Evolutionary conservation across 208 protist species (phyloP), one percentile per base, ranked within the genome.

Genomic region (Sergeia podlipaevii): DNA sequence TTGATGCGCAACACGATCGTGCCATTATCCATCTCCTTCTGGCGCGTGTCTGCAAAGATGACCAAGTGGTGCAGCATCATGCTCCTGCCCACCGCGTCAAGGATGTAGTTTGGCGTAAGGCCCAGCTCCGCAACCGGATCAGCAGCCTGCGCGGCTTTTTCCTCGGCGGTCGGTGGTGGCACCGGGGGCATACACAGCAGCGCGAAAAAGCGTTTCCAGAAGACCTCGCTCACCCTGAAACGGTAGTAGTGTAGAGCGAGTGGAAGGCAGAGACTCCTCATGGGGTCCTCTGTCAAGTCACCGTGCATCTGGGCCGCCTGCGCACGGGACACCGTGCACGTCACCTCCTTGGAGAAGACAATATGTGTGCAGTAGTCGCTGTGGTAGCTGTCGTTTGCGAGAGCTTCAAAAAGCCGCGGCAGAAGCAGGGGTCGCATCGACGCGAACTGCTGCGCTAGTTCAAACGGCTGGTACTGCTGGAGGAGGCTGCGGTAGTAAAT

Each of bases 21-120:
- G 11, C 80, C 80, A 32, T 29, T 73, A 48, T 66, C 68, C 43
- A 92, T 89, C 49, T 93, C 78, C 29, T 73, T 64, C 29, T 80
- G 57, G 2, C 80, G 80, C 43, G 60, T 74, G 41, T 89, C 85
- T 11, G 79, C 70, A 48, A 76, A 74, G 36, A 73, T 36, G 23
- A 88, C 55, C 32, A 93, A 65, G 57, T 93, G 85, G 53, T 93
- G 85, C 45, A 93, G 73, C 69, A 93, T 41, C 73, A 93, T 88
- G 38, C 79, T 85, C 26, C 85, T 77, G n/a, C 81, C 85, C 26
- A 93, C 70, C 18, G 85, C 85, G 52, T 93, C 85, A 37, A 89
- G 62, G 21, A 92, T 71, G 70, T 92, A 64, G 38, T 72, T 79
- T 13, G 85, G 85, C 10, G 75, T 89, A 15, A 85, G 65, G 0